Percentiles rank a stretch among this genome's conserved stretches.
Conservation (phyloP, 73 alveolate genomes). For the Paramecium tetraurelia region DNA sequence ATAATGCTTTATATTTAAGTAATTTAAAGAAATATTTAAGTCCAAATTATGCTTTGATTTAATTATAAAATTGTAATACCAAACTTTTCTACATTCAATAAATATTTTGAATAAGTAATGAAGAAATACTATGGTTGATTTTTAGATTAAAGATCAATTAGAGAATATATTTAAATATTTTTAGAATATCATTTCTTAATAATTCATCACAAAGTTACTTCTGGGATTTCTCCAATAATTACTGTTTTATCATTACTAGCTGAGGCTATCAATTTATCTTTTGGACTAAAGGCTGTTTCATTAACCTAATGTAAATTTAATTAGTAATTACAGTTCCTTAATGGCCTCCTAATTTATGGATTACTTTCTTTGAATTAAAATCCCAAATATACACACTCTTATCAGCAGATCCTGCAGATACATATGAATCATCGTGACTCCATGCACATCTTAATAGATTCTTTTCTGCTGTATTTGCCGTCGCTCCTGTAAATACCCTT, state of each 20-base stretch:
- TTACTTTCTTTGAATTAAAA: constrained; percentile 74
- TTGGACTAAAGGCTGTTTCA: constrained; percentile 89
- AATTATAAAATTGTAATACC: no score
- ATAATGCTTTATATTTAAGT: no score
- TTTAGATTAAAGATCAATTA: no score
- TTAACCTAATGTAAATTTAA: constrained; percentile 54
- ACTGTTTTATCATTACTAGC: constrained; percentile 90
- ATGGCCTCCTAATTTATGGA: constrained; percentile 91
- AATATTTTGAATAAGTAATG: no score
- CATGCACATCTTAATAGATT: constrained; percentile 87
- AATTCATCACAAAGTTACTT: constrained; percentile 37
- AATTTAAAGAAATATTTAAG: no score
- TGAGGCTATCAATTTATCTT: constrained; percentile 80
- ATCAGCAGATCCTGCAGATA: constrained; percentile 93
- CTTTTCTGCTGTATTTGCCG: constrained; percentile 82
- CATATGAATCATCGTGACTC: constrained; percentile 76
- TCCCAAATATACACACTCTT: constrained; percentile 90
- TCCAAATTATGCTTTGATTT: no score
- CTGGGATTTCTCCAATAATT: constrained; percentile 76
- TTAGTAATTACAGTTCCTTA: constrained; percentile 75
- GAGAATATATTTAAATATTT: neutral
- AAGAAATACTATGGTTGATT: no score
- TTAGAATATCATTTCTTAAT: neutral
- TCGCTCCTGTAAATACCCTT: constrained; percentile 78
- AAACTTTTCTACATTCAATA: no score